These are phyloP conservation scores for Apiotrichum sp. DNA, from an alignment of 1,284 basidiomycete species.

Conservation along the genomic window DNA sequence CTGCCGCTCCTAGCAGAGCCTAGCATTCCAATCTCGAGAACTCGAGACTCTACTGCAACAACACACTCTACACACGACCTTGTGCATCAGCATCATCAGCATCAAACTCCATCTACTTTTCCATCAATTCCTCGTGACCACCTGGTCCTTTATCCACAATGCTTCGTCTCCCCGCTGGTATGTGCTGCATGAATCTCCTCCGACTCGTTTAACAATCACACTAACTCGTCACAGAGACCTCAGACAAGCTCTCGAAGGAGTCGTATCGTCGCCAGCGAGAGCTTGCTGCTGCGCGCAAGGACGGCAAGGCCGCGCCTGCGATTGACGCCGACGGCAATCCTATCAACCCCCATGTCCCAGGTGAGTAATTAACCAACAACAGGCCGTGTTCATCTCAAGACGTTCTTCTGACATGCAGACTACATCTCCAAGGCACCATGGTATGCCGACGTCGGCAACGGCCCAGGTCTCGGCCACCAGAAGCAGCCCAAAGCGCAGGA, in stretches of 20 bases:
- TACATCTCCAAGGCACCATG: conserved; percentile 95
- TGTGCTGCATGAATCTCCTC: neutral
- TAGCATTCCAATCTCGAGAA: too few species aligned
- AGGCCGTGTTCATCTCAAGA: neutral
- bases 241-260: conserved; percentile 74
- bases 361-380: conserved; percentile 51
- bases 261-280: conserved; percentile 93
- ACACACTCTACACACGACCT: neutral
- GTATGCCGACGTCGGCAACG: conserved; percentile 82
- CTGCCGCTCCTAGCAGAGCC: too few species aligned
- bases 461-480: conserved; percentile 89
- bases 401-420: conserved; percentile 50
- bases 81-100: neutral
- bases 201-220: neutral
- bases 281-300: conserved; percentile 88
- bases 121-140: neutral
- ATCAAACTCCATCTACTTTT: neutral
- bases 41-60: too few species aligned
- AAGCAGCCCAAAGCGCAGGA: conserved; percentile 58
- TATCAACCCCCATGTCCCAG: conserved; percentile 98
- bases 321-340: conserved; percentile 88
- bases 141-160: conserved; percentile 11
- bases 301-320: conserved; percentile 91
- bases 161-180: conserved; percentile 23
- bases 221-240: conserved; percentile 9